Percentiles rank a stretch among this genome's conserved stretches.
Conservation (phyloP, 805 yeast genomes). For the Brettanomyces custersianus region DNA sequence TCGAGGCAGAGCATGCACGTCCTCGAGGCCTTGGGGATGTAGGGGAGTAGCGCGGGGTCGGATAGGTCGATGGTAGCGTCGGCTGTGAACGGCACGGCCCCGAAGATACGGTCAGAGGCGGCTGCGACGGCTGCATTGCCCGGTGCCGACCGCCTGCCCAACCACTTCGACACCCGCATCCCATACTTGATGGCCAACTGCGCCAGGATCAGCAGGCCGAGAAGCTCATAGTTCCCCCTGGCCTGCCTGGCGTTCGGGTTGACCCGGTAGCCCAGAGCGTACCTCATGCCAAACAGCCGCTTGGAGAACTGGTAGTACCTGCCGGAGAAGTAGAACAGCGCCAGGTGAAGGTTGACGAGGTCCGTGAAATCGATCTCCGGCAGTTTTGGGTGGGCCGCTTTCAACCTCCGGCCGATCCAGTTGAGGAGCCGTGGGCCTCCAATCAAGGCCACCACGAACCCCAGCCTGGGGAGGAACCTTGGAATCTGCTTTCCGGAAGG, state of each 20-base stretch:
- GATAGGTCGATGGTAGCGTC: conserved; percentile 37
- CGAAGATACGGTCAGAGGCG: background rate
- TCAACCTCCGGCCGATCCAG: background rate
- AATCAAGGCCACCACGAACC: conserved; percentile 53
- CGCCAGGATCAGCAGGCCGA: conserved; percentile 54
- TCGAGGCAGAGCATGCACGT: conserved; percentile 80
- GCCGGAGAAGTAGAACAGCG: conserved; percentile 77
- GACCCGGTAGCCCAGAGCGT: conserved; percentile 61
- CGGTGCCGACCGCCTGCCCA: background rate
- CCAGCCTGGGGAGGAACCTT: conserved; percentile 33
- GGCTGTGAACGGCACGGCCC: background rate
- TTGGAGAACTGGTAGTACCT: conserved; percentile 72
- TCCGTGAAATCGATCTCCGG: conserved; percentile 44
- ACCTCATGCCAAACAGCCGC: conserved; percentile 70
- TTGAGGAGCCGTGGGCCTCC: conserved; percentile 1
- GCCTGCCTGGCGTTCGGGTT: conserved; percentile 30
- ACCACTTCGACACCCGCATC: conserved; percentile 20
- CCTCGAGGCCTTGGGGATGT: conserved; percentile 61
- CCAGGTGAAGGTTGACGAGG: conserved; percentile 61
- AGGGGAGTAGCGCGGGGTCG: conserved; percentile 50
- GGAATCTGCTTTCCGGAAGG: conserved; percentile 45
- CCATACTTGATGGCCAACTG: conserved; percentile 42
- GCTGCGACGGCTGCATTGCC: background rate
- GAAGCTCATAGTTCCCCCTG: conserved; percentile 60
- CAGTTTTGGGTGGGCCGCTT: background rate